Percentiles rank a stretch among this genome's conserved stretches.
Evolutionary conservation across 2,329 filamentous ascomycete species (phyloP).

Genomic region (Colletotrichum euphorbiae): DNA sequence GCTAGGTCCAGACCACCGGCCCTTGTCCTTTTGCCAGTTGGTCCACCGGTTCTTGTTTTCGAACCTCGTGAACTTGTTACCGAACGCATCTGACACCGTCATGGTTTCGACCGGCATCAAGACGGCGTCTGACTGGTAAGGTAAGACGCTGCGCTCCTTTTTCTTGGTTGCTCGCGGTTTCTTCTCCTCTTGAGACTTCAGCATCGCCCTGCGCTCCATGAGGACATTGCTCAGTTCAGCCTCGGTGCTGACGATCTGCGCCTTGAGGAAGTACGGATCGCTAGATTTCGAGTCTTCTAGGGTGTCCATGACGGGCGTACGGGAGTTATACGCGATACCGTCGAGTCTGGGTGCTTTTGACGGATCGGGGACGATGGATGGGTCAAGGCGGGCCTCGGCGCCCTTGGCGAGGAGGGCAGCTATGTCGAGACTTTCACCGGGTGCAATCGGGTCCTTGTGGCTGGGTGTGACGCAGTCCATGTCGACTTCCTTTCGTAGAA

Average conservation of each 20-base stretch:
- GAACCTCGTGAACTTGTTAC: slow-evolving; percentile 33
- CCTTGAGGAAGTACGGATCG: slow-evolving; percentile 76
- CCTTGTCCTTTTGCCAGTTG: slow-evolving; percentile 39
- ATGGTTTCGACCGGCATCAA: slow-evolving; percentile 51
- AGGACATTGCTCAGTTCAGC: slow-evolving; percentile 80
- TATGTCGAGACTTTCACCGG: slow-evolving; percentile 91
- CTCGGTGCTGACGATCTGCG: slow-evolving; percentile 83
- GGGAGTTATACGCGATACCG: slow-evolving; percentile 74
- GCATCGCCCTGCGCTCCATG: slow-evolving; percentile 64
- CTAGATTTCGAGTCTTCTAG: slow-evolving; percentile 63
- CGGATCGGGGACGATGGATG: slow-evolving; percentile 66
- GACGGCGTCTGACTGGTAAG: slow-evolving; percentile 51
- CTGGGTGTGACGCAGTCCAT: slow-evolving; percentile 97
- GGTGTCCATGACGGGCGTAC: slow-evolving; percentile 82
- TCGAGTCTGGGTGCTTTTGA: slow-evolving; percentile 67
- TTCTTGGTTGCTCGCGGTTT: slow-evolving; percentile 19
- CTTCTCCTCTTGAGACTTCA: slow-evolving; percentile 43
- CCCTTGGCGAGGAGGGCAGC: slow-evolving; percentile 80
- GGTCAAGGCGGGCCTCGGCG: slow-evolving; percentile 74
- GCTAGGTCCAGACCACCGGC: slow-evolving; percentile 35
- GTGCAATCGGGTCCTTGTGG: slow-evolving; percentile 80
- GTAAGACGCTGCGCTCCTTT: slow-evolving; percentile 45
- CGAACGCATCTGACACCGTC: slow-evolving; percentile 51
- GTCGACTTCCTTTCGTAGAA: slow-evolving; percentile 97
- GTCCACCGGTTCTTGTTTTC: slow-evolving; percentile 33